These are phyloP conservation scores for Fusarium albosuccineum DNA, from an alignment of 2,329 filamentous ascomycete genomes.

Conservation along the genomic window DNA sequence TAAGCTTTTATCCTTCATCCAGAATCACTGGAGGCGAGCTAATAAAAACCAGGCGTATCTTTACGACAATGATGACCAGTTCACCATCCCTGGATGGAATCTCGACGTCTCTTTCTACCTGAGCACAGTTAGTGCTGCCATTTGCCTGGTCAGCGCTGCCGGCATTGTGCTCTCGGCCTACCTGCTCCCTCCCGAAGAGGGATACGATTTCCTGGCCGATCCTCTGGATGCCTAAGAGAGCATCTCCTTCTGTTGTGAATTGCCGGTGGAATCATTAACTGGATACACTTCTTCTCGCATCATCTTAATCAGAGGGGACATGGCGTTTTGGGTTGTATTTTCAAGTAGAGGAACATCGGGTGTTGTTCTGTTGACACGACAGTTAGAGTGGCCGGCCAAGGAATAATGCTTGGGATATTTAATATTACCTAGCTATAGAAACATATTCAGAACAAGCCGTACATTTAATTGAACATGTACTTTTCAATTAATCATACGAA, in stretches of 20 bases:
- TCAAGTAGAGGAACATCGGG: background rate
- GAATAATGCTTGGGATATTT: background rate
- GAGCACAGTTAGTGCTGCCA: slow-evolving; percentile 67
- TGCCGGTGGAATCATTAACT: slow-evolving; percentile 1
- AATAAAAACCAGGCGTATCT: slow-evolving; percentile 75
- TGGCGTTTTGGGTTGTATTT: slow-evolving; percentile 21
- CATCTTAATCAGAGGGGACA: slow-evolving; percentile 1
- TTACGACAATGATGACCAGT: slow-evolving; percentile 85
- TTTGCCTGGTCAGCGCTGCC: slow-evolving; percentile 66
- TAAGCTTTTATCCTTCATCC: slow-evolving; percentile 60
- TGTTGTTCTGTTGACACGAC: background rate
- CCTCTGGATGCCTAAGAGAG: slow-evolving; percentile 63
- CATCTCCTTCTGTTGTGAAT: background rate
- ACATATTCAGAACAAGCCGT: background rate
- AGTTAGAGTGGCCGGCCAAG: background rate
- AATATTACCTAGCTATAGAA: background rate
- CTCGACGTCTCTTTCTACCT: slow-evolving; percentile 85
- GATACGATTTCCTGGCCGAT: slow-evolving; percentile 78
- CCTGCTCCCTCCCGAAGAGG: slow-evolving; percentile 82
- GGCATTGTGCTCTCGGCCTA: slow-evolving; percentile 76
- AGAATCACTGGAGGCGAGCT: background rate
- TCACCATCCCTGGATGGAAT: slow-evolving; percentile 82
- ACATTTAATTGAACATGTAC: too few relatives aligned
- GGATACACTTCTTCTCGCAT: background rate
- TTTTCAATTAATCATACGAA: too few relatives aligned